These are phyloP conservation scores for Ambrosia trifida DNA, from an alignment of 129 eudicot species.

Conservation along the genomic window DNA sequence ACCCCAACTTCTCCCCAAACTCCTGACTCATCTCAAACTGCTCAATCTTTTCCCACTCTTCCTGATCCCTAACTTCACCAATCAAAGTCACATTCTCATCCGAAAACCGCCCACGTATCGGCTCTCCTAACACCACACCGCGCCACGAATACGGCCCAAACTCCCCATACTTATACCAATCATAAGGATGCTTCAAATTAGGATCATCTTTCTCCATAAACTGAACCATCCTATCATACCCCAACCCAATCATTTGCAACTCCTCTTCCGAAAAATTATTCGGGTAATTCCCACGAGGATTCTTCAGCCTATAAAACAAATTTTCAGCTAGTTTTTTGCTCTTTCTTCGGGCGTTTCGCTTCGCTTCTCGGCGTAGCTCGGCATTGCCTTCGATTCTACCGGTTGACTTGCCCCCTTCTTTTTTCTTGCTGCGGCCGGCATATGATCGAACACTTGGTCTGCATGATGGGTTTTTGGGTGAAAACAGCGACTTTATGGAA, in stretches of 20 bases:
- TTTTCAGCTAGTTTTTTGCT: conserved; percentile 71
- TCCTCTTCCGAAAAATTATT: conserved; percentile 84
- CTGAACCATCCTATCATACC: conserved; percentile 91
- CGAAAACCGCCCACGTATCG: conserved; percentile 70
- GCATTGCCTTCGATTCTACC: conserved; percentile 81
- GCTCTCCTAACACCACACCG: conserved; percentile 92
- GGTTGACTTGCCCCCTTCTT: conserved; percentile 49
- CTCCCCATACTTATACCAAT: conserved; percentile 96
- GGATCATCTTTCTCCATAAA: conserved; percentile 95
- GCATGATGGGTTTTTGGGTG: conserved; percentile 31
- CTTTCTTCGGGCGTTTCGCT: conserved; percentile 66
- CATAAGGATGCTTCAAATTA: conserved; percentile 81
- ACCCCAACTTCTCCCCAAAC: conserved; percentile 54
- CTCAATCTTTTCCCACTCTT: conserved; percentile 96
- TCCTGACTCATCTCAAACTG: conserved; percentile 79
- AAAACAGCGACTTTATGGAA: conserved; percentile 23
- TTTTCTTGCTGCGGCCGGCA: conserved; percentile 87
- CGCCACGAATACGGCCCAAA: conserved; percentile 97
- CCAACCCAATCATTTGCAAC: conserved; percentile 87
- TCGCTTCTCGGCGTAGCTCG: conserved; percentile 68
- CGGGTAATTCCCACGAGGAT: conserved; percentile 74
- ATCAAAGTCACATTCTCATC: conserved; percentile 73
- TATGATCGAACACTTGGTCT: conserved; percentile 54
- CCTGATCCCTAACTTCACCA: conserved; percentile 79
- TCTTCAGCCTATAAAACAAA: conserved; percentile 76